A percentile compares a stretch with the other conserved stretches of the same genome.
Conservation (phyloP, 441 rosid genomes). For the Manihot esculenta region DNA sequence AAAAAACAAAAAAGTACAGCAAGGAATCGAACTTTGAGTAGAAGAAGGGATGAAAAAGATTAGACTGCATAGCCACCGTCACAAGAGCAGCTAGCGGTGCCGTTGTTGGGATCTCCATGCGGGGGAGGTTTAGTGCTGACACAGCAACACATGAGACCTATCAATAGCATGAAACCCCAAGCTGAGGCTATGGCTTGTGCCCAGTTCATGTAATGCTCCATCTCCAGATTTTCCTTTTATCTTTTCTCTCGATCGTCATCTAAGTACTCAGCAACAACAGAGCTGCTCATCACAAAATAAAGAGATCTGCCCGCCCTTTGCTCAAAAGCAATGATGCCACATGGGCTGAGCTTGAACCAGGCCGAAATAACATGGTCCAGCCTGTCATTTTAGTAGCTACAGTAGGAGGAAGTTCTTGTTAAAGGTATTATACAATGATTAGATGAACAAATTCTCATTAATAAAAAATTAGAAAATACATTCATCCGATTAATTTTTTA, state of each 20-base stretch:
- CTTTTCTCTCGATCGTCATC: too few species aligned
- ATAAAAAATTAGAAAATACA: too few species aligned
- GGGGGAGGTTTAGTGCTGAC: conserved; percentile 57
- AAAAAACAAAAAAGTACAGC: too few species aligned
- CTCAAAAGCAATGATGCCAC: conserved; percentile 18
- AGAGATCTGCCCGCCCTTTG: too few species aligned
- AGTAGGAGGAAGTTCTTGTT: too few species aligned
- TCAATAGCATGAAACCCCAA: conserved; percentile 58
- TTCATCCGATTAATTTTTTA: too few species aligned
- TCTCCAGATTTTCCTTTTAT: too few species aligned
- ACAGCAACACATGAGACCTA: conserved; percentile 65
- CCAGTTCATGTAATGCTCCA: conserved; percentile 62
- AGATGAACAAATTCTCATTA: too few species aligned
- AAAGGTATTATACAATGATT: too few species aligned
- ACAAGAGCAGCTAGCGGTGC: conserved; percentile 45
- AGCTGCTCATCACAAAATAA: background rate
- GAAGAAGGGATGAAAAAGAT: background rate
- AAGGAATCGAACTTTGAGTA: too few species aligned
- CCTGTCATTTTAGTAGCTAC: conserved; percentile 26
- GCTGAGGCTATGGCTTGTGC: conserved; percentile 62
- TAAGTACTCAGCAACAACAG: background rate
- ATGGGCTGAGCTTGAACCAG: conserved; percentile 32
- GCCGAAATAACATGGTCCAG: conserved; percentile 35
- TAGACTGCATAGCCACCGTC: conserved; percentile 58
- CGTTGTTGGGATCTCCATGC: conserved; percentile 26